Evolutionary conservation across 2,329 filamentous ascomycete species (phyloP), one percentile per base, ranked within the genome.

Genomic region (Pseudovirgaria hyperparasitica): DNA sequence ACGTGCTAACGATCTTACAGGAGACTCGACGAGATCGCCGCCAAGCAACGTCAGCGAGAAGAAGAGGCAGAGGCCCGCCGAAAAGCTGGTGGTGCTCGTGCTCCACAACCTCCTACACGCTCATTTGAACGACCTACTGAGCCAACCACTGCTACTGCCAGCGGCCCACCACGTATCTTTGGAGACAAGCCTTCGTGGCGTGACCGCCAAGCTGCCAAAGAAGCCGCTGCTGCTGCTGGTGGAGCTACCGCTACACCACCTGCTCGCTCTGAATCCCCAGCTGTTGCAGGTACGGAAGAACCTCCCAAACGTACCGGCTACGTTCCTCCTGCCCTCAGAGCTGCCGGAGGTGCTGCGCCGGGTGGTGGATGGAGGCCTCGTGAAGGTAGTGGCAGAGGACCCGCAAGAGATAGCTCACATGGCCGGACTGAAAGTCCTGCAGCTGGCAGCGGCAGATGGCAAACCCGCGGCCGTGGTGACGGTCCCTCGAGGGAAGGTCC

Each of bases 21-120:
- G 42, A 70, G 67, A 53, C 61, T 72, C 36, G 73, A 76, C 47
- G 73, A 76, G 40, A 60, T 63, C 25, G 72, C 72, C 23, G 60
- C 61, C 32, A 62, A 60, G 41, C 87, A 94, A 58, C 74, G 72
- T 42, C 72, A 84, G 48, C 76, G 82, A 52, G 86, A 92, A 55
- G 85, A 90, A 43, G 86, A 93, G 54, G 86, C 84, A 10, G 73
- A 86, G 57, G 79, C 78, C 39, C 73, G 79, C 42, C 82, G 72
- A 57, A 70, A 43, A 32, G 29, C 40, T 28, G 45, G 40, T 20
- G 69, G 44, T 60, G 59, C 40, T 50, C 38, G 29, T 47, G 37
- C 29, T 40, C 34, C 16, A 19, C 37, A 37, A 28, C 19, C 22
- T 19, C 34, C 39, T 23, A 38, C 46, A 23, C 47, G 50, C 30